Base-by-base conservation (phyloP, 2,329 filamentous ascomycete species). In the Paradendryphiella salina region DNA sequence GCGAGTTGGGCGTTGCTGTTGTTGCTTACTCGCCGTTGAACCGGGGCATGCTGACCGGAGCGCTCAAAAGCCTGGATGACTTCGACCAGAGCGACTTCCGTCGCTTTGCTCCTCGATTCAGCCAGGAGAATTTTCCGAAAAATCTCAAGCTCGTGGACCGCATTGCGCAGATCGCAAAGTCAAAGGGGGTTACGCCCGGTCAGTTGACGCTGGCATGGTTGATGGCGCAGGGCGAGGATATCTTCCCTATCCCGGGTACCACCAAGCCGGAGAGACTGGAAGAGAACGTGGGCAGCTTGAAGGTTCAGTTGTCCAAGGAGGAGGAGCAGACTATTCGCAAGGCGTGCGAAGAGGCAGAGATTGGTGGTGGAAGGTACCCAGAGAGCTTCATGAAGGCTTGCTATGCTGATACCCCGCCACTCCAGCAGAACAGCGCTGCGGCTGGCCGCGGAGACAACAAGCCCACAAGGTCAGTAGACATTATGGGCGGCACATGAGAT, bases 221-320 rank as follows among this genome's bases (percentile, higher is more conserved):
- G 33, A 20, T 74, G 52, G 63, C 62, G 5, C 73, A 76, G 46
- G 73, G 79, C 73, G 79, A 81, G 5, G 73, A 67, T 47, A 69
- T 63, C 70, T 79, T 89, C 59, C 82, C 85, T 0, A 87, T 82
- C 50, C 80, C 80, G 0, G 81, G 81, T 6, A 73, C 69, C 9
- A 71, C 67, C 7, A 66, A 60, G 49, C 7, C 64, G 3, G 54
- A 65, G 18, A 58, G 67, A 18, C 34, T 73, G 33, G 63, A 66
- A 46, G 70, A 73, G 57, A 73, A 73, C 38, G 20, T 67, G 7
- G 64, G 47, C 4, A 54, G 61, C 6, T 35, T 67, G 38, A 48
- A 65, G n/a, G 53, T 73, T 3, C 47, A 62, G 20, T 33, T 73
- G 48, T 67, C 49, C 3, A 53, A 62, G 20, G 63, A 70, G 13